phyloP scores from a whole-genome alignment of 305 asterid genomes.

The Ilex paraguariensis region DNA sequence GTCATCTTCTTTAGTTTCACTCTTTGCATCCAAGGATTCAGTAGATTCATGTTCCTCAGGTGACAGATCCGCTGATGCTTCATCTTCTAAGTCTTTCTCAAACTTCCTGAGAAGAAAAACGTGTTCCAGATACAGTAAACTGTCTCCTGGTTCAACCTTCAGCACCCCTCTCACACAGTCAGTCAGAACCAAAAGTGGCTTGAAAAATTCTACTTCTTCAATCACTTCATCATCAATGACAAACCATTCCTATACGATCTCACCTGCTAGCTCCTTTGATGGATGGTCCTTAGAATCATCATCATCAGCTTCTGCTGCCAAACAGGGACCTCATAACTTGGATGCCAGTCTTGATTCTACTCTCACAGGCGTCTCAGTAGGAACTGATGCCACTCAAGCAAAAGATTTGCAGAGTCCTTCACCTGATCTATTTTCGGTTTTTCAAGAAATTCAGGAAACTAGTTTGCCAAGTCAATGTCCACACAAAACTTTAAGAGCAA shows the following conservation, averaged over 20 bases:
- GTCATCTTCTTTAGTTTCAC: conserved; percentile 6
- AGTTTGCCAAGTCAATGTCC: conserved; percentile 12
- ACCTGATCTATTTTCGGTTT: conserved; percentile 10
- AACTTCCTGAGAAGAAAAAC: conserved; percentile 18
- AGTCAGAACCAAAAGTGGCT: conserved; percentile 13
- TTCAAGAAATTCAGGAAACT: conserved; percentile 7
- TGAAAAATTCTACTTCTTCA: conserved; percentile 14
- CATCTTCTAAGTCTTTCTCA: conserved; percentile 19
- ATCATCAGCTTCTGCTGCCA: conserved; percentile 16
- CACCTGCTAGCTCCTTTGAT: conserved; percentile 10
- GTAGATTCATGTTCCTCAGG: conserved; percentile 2
- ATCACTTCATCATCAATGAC: conserved; percentile 4
- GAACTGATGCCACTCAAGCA: conserved; percentile 17
- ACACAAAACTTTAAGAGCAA: neutral
- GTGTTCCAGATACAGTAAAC: conserved; percentile 20
- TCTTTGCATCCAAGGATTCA: conserved; percentile 5
- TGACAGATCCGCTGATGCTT: neutral
- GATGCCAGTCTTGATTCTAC: neutral
- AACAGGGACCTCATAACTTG: conserved; percentile 13
- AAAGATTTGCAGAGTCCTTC: conserved; percentile 4
- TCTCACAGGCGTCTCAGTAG: neutral
- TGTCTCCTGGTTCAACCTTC: conserved; percentile 22
- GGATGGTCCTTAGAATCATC: conserved; percentile 6
- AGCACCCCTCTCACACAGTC: conserved; percentile 18
- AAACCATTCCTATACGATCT: conserved; percentile 5